Evolutionary conservation across 495 filamentous ascomycete genomes (phyloP).

Genomic region (Aspergillus kassunensis): DNA sequence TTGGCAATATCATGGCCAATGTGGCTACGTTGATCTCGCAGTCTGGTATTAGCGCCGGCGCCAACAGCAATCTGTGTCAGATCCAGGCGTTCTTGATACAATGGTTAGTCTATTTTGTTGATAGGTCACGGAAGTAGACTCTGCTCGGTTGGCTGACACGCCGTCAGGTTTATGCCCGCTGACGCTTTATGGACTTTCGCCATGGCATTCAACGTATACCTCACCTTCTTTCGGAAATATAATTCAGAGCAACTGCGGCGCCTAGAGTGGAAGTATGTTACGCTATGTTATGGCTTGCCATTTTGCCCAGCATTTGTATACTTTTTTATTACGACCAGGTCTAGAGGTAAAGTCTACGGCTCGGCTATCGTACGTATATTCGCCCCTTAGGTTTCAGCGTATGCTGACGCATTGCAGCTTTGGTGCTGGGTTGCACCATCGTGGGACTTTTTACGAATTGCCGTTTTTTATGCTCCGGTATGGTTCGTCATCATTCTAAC

Average conservation of each 20-base stretch:
- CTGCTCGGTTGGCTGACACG: constrained; percentile 11
- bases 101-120: constrained; percentile 46
- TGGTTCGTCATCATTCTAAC: constrained; percentile 75
- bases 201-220: constrained; percentile 85
- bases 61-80: constrained; percentile 58
- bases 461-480: constrained; percentile 77
- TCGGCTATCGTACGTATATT: constrained; percentile 54
- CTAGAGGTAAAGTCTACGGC: constrained; percentile 62
- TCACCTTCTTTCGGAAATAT: constrained; percentile 79
- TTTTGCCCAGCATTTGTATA: constrained; percentile 66
- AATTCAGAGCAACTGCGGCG: constrained; percentile 60
- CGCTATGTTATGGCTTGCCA: constrained; percentile 72
- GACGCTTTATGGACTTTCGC: constrained; percentile 78
- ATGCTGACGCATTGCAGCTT: constrained; percentile 33
- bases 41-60: constrained; percentile 43
- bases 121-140: not conserved
- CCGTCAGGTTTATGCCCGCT: constrained; percentile 63
- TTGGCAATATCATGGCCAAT: constrained; percentile 79
- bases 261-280: constrained; percentile 69
- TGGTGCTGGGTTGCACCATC: constrained; percentile 78
- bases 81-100: constrained; percentile 73
- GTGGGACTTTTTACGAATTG: constrained; percentile 73
- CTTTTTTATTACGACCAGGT: constrained; percentile 54
- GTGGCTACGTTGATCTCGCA: constrained; percentile 72
- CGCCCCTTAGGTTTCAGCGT: not conserved